Base-by-base conservation (phyloP, 495 filamentous ascomycete species). In the Penicillium samsonianum region DNA sequence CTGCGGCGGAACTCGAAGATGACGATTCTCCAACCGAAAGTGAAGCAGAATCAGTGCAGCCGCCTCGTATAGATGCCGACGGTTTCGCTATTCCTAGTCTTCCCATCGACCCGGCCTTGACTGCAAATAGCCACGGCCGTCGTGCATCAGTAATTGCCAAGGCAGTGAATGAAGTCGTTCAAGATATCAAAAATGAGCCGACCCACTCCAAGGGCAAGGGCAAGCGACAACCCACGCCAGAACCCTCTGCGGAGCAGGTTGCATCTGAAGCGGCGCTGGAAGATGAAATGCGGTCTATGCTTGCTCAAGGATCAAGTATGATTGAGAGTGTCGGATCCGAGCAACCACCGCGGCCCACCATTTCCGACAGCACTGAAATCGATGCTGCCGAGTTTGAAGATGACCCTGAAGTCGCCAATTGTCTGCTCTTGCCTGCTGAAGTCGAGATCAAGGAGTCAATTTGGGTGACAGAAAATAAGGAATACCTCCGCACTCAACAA, bases 391-490 rank as follows among this genome's bases (percentile, higher is more conserved):
- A 96, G 68, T 96, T 97, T 64, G 88, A 84, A 44, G 67, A 69
- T 4, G 84, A 96, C 61, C 88, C 88, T 0, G 94, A 98, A 70
- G 89, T 98, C 22, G 67, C 74, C 51, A 84, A 87, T 60, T 96
- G 91, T 71, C 68, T 88, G 40, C 81, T 97, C n/a, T 76, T 78
- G 0, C 78, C 83, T 6, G 77, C 77, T 3, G 93, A 98, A 71
- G 78, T 84, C 2, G 79, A 80, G 5, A 78, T 92, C 60, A 96
- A 96, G 66, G 91, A 96, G 69, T 78, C 80, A 43, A 90, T 98
- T 51, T 98, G 94, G 94, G 82, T 91, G n/a, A 89, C 92, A 57
- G 84, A 90, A 61, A 97, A 98, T 72, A 88, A 90, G 64, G 90
- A 93, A 51, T 98, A 90, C 73, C 78, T 98, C 37, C 88, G 92